Conservation (phyloP, 192 early-diverging fungal genomes). For the Paraglomus brasilianum region DNA sequence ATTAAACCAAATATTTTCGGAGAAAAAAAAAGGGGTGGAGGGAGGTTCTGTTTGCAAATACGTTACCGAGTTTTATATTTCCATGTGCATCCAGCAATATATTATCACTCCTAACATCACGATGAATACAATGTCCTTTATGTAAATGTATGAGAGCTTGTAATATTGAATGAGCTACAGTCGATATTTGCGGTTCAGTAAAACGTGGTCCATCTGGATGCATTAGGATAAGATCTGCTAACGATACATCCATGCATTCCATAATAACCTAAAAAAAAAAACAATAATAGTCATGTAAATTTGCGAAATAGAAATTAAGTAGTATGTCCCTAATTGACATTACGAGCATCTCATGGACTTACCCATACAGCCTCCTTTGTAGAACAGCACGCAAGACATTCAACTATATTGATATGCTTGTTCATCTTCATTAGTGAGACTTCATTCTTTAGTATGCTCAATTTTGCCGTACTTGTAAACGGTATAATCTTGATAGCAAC, state of each 20-base stretch:
- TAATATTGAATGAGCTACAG: conserved; percentile 80
- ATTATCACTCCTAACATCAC: conserved; percentile 93
- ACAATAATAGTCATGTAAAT: neutral
- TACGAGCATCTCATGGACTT: no score
- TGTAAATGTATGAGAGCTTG: conserved; percentile 80
- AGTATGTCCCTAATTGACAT: neutral
- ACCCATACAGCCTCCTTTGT: conserved; percentile 87
- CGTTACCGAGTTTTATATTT: conserved; percentile 76
- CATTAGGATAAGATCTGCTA: conserved; percentile 98
- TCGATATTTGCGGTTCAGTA: conserved; percentile 90
- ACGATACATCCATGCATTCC: conserved; percentile 97
- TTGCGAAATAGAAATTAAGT: neutral
- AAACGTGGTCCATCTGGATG: conserved; percentile 47
- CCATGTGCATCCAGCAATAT: conserved; percentile 81
- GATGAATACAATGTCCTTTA: conserved; percentile 79
- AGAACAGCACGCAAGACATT: conserved; percentile 85
- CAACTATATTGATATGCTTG: conserved; percentile 90
- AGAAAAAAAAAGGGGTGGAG: neutral
- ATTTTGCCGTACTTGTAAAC: conserved; percentile 79
- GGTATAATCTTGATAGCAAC: conserved; percentile 95
- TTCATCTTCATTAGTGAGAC: conserved; percentile 86
- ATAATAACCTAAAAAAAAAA: conserved; percentile 72
- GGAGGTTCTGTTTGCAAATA: no score
- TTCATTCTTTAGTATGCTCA: conserved; percentile 89
- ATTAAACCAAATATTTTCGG: neutral